Conservation (phyloP, 495 filamentous ascomycete species). For the Penicillium subrubescens region DNA sequence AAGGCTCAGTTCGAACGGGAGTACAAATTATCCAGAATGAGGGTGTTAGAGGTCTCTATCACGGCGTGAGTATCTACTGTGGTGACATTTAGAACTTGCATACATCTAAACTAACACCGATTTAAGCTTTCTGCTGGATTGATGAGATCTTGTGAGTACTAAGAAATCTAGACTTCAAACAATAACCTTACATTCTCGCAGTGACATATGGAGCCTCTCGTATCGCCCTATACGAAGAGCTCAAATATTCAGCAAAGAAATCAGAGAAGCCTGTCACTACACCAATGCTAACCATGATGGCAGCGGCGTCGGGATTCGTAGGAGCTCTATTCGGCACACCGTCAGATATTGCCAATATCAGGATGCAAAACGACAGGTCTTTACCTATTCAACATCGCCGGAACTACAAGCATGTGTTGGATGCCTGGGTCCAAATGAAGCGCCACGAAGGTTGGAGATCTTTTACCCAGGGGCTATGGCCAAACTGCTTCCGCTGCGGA, state of each 20-base stretch:
- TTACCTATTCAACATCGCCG: conserved; percentile 65
- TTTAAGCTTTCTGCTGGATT: conserved; percentile 29
- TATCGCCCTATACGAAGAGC: conserved; percentile 60
- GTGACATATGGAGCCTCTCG: conserved; percentile 47
- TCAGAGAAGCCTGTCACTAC: conserved; percentile 52
- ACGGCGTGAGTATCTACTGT: conserved; percentile 30
- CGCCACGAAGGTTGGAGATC: conserved; percentile 65
- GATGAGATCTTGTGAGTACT: conserved; percentile 27
- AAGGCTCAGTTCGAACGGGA: conserved; percentile 36
- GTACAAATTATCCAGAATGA: conserved; percentile 34
- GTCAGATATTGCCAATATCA: conserved; percentile 86
- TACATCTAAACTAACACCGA: neutral
- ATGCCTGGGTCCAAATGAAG: conserved; percentile 79
- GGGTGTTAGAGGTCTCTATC: conserved; percentile 35
- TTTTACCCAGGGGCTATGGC: conserved; percentile 78
- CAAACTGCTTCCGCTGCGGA: conserved; percentile 77
- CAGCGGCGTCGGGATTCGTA: conserved; percentile 73
- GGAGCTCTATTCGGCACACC: conserved; percentile 84
- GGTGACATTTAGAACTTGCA: neutral
- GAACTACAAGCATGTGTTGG: conserved; percentile 78
- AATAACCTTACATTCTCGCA: neutral
- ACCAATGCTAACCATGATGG: conserved; percentile 67
- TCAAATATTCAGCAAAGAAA: conserved; percentile 65
- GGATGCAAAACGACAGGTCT: conserved; percentile 89
- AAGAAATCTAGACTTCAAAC: neutral